A percentile compares a stretch with the other conserved stretches of the same genome.
Conservation (phyloP, 345 rosid genomes). For the Eucalyptus polybractea region DNA sequence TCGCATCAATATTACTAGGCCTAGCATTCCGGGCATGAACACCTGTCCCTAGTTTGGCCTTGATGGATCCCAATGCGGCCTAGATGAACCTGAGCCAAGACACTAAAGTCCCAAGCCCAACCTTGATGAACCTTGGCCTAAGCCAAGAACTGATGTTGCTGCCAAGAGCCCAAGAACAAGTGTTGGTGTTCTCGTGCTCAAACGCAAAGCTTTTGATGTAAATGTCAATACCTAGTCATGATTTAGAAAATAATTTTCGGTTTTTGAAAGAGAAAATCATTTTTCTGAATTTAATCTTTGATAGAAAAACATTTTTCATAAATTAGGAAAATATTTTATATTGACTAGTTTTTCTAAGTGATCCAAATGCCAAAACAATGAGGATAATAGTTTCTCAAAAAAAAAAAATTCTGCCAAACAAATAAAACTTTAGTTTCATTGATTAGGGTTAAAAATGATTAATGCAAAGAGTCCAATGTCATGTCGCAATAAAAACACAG, state of each 20-base stretch:
- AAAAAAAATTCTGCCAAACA: too few species aligned
- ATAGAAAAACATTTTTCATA: too few species aligned
- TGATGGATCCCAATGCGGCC: background rate
- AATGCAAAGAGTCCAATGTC: background rate
- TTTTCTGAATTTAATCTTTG: too few species aligned
- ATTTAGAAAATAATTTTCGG: rapidly evolving
- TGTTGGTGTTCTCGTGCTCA: background rate
- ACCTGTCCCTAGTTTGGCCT: rapidly evolving
- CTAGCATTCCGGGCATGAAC: background rate
- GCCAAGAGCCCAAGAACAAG: background rate
- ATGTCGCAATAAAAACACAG: background rate
- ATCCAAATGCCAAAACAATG: background rate
- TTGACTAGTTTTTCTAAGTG: rapidly evolving
- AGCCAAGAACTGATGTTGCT: rapidly evolving
- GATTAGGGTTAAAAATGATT: background rate
- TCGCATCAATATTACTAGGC: too few species aligned
- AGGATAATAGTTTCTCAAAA: too few species aligned
- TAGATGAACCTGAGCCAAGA: background rate
- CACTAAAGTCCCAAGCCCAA: background rate
- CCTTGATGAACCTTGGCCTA: background rate
- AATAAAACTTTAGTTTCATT: background rate
- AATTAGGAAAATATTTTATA: too few species aligned
- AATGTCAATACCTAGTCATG: rapidly evolving
- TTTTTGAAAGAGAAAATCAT: too few species aligned
- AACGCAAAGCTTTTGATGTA: background rate